Base-by-base conservation (phyloP, 345 rosid genomes). In the Noccaea bulbosa region DNA sequence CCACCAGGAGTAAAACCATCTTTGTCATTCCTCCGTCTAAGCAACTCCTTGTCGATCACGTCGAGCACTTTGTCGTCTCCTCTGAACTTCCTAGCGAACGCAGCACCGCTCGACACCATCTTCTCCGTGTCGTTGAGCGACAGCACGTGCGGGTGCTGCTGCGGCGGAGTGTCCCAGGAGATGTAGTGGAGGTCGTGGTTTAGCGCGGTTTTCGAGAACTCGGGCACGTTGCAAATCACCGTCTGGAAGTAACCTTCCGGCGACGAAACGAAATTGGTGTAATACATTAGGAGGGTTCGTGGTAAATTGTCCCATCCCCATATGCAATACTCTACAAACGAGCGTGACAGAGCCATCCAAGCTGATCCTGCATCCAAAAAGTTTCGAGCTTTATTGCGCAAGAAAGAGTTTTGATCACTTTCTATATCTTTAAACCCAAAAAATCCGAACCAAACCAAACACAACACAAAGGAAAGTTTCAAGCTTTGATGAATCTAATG, bases 271-370 rank as follows among this genome's bases (percentile, higher is more conserved):
- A 95, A 95, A 67, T 95, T 95, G 48, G 98, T 62, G 82, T 95
- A 86, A 75, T 95, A 95, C 98, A 95, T 95, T 72, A 95, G 85
- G 47, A 95, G 72, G n/a, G 87, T 83, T 76, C 98, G 79, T 2
- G 99, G 99, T 54, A 95, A 82, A 74, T 95, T 95, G 64, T 95
- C 99, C 99, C 98, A 90, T 40, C 99, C 99, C 99, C 98, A 92
- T 60, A 92, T 82, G 73, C 87, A 83, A 79, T 85, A 95, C 79
- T 95, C 98, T 15, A 92, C 87, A 44, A 95, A 95, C 0, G 96
- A 67, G 14, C 87, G 93, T 3, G 97, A 89, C 7, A 92, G 89
- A 66, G 88, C 90, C 89, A 89, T 95, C 99, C 99, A 95, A 16
- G 99, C 99, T 2, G 98, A 95, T 62, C 98, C 99, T 95, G 87